phyloP scores from a whole-genome alignment of 2,329 filamentous ascomycete genomes.

The Aspergillus oerlinghausenensis region DNA sequence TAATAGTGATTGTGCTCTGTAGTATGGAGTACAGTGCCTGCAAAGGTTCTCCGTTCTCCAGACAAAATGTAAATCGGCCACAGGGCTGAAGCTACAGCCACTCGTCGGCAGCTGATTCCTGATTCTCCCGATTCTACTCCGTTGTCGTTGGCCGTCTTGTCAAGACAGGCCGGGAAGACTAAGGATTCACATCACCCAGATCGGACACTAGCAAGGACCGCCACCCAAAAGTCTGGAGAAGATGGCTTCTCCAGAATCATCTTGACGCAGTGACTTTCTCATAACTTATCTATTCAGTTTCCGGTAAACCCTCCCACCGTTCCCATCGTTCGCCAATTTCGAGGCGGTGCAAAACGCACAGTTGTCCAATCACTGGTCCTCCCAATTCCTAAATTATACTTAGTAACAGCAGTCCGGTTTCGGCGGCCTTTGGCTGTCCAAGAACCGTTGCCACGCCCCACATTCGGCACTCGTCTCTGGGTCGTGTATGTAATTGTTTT shows the following conservation, averaged over 20 bases:
- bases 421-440: conserved; percentile 20
- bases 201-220: neutral
- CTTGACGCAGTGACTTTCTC: neutral
- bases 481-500: neutral
- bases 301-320: no score
- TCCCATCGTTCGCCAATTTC: neutral
- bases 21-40: neutral
- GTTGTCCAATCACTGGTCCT: neutral
- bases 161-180: neutral
- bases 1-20: neutral
- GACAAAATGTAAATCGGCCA: neutral
- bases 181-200: neutral
- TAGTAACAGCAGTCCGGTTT: conserved; percentile 21
- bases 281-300: neutral
- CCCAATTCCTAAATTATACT: conserved; percentile 5
- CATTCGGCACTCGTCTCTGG: conserved; percentile 5
- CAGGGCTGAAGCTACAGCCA: conserved; percentile 12
- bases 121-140: conserved; percentile 26
- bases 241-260: neutral
- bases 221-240: neutral
- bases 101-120: conserved; percentile 22
- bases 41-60: neutral
- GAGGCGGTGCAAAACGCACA: conserved; percentile 7
- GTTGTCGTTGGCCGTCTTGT: conserved; percentile 19
- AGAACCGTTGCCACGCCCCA: conserved; percentile 33